Evolutionary conservation across 2,329 filamentous ascomycete genomes (phyloP).

Genomic region (Coniochaeta sp.): DNA sequence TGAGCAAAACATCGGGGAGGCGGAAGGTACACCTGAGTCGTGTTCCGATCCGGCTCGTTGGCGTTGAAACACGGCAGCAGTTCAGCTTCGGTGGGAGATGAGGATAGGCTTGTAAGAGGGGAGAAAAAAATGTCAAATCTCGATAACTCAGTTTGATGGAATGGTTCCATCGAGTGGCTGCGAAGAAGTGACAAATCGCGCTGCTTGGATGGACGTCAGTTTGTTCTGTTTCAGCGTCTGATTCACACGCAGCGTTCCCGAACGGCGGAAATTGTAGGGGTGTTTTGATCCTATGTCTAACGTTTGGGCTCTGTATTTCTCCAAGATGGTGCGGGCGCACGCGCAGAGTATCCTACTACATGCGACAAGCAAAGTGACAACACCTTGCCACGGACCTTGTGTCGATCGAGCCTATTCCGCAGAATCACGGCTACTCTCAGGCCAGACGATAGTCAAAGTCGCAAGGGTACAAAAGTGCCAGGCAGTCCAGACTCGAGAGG

Average conservation of each 20-base stretch:
- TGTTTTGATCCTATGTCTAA: not conserved
- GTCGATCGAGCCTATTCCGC: not conserved
- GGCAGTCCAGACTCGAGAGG: not conserved
- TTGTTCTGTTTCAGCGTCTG: conserved; percentile 1
- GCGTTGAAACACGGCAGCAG: not conserved
- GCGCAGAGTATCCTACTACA: not conserved
- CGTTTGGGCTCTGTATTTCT: not conserved
- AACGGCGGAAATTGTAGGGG: not conserved
- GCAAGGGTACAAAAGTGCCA: not conserved
- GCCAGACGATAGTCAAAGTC: not conserved
- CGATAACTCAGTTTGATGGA: not conserved
- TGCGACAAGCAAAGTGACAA: not conserved
- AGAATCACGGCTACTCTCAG: not conserved
- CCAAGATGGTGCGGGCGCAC: not conserved
- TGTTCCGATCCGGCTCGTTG: not conserved
- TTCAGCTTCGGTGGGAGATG: not conserved
- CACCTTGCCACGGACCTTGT: not conserved
- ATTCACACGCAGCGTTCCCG: not conserved
- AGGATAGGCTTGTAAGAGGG: not conserved
- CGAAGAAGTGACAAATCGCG: not conserved
- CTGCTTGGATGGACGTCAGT: not conserved
- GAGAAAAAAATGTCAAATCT: not conserved
- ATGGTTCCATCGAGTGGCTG: not conserved
- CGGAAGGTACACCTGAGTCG: not conserved
- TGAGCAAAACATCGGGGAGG: not conserved